Conservation (phyloP, 2,329 filamentous ascomycete genomes). For the Penicillium thymicola region DNA sequence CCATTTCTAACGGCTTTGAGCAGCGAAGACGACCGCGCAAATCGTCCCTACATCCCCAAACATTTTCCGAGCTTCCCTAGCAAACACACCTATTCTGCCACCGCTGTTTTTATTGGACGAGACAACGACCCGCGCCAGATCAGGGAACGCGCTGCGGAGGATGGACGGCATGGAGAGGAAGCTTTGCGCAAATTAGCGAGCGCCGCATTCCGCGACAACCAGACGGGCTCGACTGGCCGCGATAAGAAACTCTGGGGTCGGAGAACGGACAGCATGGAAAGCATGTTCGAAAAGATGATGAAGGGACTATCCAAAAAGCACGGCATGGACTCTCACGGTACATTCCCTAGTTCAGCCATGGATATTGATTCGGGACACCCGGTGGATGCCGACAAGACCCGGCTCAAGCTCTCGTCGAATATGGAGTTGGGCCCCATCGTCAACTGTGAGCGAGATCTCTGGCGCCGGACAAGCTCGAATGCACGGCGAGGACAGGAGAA, state of each 20-base stretch:
- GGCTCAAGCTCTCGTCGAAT: slow-evolving; percentile 29
- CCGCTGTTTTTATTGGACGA: slow-evolving; percentile 56
- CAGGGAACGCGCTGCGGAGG: slow-evolving; percentile 61
- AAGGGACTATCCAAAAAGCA: slow-evolving; percentile 47
- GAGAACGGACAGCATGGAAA: slow-evolving; percentile 44
- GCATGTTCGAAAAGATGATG: slow-evolving; percentile 56
- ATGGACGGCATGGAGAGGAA: slow-evolving; percentile 63
- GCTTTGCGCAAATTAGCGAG: slow-evolving; percentile 60
- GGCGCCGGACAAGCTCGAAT: slow-evolving; percentile 47
- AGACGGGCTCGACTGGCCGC: slow-evolving; percentile 40
- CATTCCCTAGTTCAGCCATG: slow-evolving; percentile 19
- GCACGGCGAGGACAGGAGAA: slow-evolving; percentile 37
- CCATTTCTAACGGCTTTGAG: slow-evolving; percentile 53
- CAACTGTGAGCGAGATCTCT: slow-evolving; percentile 60
- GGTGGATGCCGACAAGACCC: slow-evolving; percentile 27
- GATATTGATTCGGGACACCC: slow-evolving; percentile 28
- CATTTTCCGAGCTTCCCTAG: slow-evolving; percentile 63
- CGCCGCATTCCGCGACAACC: slow-evolving; percentile 43
- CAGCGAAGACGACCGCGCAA: slow-evolving; percentile 45
- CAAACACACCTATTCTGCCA: slow-evolving; percentile 61
- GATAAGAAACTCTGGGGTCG: slow-evolving; percentile 42
- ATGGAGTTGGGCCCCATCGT: slow-evolving; percentile 51
- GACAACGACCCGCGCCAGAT: slow-evolving; percentile 60
- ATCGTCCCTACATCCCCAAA: slow-evolving; percentile 54
- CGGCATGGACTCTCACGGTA: slow-evolving; percentile 31